Conservation (phyloP, 257 asterid species). For the Asclepias syriaca region DNA sequence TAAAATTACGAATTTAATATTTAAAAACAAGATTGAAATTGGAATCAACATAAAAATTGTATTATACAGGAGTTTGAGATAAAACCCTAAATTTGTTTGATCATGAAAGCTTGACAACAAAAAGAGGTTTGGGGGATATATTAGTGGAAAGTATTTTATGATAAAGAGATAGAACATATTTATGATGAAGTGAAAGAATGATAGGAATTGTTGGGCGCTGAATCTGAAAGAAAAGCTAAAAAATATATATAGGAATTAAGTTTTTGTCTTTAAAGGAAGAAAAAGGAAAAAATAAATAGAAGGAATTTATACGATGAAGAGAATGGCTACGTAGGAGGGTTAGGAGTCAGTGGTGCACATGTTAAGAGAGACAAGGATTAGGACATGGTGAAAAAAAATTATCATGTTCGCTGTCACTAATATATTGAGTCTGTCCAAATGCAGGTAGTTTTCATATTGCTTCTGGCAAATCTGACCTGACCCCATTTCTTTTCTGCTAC, state of each 20-base stretch:
- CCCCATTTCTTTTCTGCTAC: slow-evolving; percentile 35
- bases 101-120: too few species aligned
- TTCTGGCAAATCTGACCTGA: slow-evolving; percentile 32
- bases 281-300: background rate
- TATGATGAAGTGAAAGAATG: background rate
- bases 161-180: slow-evolving; percentile 2
- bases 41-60: too few species aligned
- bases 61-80: too few species aligned
- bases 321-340: slow-evolving; percentile 32
- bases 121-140: too few species aligned
- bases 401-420: slow-evolving; percentile 48
- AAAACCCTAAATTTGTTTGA: too few species aligned
- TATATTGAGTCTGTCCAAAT: slow-evolving; percentile 38
- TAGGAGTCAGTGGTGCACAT: slow-evolving; percentile 28
- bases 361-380: slow-evolving; percentile 31
- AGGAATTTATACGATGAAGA: slow-evolving; percentile 33
- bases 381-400: slow-evolving; percentile 30
- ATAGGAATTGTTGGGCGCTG: slow-evolving; percentile 10
- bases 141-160: background rate
- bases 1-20: too few species aligned
- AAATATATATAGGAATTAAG: background rate
- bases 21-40: too few species aligned
- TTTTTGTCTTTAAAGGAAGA: background rate
- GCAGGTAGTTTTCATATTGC: slow-evolving; percentile 47
- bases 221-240: background rate